Base-by-base conservation (phyloP, 768 basidiomycete genomes). In the Kwoniella shandongensis region DNA sequence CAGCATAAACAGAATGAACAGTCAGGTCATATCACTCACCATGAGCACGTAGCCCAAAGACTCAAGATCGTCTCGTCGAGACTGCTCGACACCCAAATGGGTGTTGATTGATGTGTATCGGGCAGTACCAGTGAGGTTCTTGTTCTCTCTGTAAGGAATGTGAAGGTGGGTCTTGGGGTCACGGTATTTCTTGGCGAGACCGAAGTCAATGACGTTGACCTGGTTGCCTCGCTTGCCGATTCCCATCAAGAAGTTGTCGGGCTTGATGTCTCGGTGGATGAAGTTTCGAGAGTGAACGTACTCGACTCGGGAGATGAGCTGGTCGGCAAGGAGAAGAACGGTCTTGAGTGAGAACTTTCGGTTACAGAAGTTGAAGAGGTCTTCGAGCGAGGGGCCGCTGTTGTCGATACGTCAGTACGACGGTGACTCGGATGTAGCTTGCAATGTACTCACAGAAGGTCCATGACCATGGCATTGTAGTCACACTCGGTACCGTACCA, bases 71-170 rank as follows among this genome's bases (percentile, higher is more conserved):
- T 99, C 94, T 55, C 94, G 88, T 69, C 94, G 88, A 61, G 93
- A 91, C 77, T 98, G 96, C 79, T 99, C 80, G 51, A 98, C 94
- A 65, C 94, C 96, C 76, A 98, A 78, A 76, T 99, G 94, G 23
- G 94, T 99, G 81, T 99, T 99, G 81, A 99, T 97, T 22, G 91
- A 94, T 1, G 94, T 98, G 83, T 98, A 99, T 54, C 96, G 91
- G 63, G 94, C 94, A 25, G 96, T 99, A 63, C 94, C 94, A 0
- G 94, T 99, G 69, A 99, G 79, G 76, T 98, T 99, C 89, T 99
- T 99, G 85, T 99, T 99, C 86, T 99, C 94, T 69, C 94, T 84
- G 83, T 99, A 99, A 8, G 96, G 96, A 67, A 99, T 99, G 78
- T 99, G 96, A 36, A 99, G 85, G 76, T 98, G 96, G 58, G 96